A percentile compares a stretch with the other conserved stretches of the same genome.
Evolutionary conservation across 2,329 filamentous ascomycete species (phyloP).

Genomic region (Periconia macrospinosa): DNA sequence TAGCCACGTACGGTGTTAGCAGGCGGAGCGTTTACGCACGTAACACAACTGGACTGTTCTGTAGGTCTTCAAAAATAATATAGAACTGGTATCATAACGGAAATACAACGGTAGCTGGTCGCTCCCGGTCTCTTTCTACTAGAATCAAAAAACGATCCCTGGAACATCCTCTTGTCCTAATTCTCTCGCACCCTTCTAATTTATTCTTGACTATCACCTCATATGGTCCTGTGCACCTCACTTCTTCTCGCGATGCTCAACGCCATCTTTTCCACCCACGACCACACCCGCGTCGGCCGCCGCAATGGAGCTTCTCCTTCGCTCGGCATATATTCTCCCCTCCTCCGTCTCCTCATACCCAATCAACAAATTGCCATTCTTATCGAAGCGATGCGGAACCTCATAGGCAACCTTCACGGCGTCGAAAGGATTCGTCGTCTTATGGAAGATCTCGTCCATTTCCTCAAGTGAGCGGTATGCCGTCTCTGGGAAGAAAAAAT

Average conservation of each 20-base stretch:
- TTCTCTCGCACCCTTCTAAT: too few species aligned
- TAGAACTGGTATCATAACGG: too few species aligned
- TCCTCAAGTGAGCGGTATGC: conserved; percentile 49
- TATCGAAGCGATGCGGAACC: conserved; percentile 60
- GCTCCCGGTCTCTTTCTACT: too few species aligned
- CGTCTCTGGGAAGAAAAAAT: conserved; percentile 65
- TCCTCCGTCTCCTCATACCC: conserved; percentile 50
- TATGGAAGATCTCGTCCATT: conserved; percentile 65
- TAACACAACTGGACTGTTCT: too few species aligned
- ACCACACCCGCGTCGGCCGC: not conserved
- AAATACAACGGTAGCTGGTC: too few species aligned
- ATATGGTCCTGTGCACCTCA: not conserved
- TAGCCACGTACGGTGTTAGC: too few species aligned
- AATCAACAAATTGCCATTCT: conserved; percentile 60
- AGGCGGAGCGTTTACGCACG: too few species aligned
- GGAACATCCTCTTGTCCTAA: too few species aligned
- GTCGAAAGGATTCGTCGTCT: conserved; percentile 53
- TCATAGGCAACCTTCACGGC: conserved; percentile 54
- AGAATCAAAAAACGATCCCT: too few species aligned
- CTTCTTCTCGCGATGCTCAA: conserved; percentile 4
- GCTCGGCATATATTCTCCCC: conserved; percentile 25
- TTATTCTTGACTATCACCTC: too few species aligned
- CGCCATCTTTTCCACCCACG: not conserved
- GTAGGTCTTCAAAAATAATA: too few species aligned
- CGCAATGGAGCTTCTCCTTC: conserved; percentile 27